These are phyloP conservation scores for Solanum arcanum DNA, from an alignment of 257 asterid species.

Conservation along the genomic window DNA sequence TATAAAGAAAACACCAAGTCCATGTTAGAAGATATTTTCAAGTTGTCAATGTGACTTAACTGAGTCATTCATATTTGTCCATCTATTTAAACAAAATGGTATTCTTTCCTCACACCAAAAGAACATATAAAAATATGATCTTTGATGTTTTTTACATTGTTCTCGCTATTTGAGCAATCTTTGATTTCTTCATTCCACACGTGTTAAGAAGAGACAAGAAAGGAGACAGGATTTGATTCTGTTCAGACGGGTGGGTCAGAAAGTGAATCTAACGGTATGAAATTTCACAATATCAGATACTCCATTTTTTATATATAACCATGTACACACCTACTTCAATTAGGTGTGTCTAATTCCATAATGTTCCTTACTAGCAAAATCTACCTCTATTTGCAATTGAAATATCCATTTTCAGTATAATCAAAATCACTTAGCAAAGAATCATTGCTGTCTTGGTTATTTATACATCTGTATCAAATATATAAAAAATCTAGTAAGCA, in stretches of 20 bases:
- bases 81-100: neutral
- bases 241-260: neutral
- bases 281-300: neutral
- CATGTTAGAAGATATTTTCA: neutral
- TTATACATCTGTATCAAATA: neutral
- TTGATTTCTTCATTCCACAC: neutral
- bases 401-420: neutral
- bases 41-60: neutral
- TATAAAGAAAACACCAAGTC: neutral
- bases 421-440: neutral
- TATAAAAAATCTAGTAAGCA: neutral
- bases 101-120: neutral
- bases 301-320: neutral
- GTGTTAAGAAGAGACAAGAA: neutral
- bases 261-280: neutral
- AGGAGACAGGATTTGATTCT: neutral
- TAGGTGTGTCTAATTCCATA: neutral
- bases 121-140: neutral
- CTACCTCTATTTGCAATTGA: neutral
- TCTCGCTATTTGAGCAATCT: neutral
- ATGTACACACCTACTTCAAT: neutral
- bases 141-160: neutral
- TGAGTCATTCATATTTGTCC: neutral
- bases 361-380: neutral
- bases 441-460: neutral